Conservation (phyloP, 164 flowering plant species). For the Tetrastigma voinierianum region DNA sequence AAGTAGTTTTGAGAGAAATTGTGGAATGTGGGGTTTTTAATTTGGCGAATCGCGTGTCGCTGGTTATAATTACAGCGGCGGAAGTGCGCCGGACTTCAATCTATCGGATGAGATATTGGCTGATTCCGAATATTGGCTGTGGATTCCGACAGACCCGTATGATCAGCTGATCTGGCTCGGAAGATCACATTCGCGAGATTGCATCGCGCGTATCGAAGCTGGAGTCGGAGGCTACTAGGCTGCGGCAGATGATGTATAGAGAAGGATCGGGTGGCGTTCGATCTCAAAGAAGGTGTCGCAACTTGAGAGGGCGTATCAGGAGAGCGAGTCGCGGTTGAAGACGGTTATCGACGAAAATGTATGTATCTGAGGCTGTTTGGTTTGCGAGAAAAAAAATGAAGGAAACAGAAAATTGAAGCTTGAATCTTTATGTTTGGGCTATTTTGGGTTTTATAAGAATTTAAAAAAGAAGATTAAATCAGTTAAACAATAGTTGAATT, state of each 20-base stretch:
- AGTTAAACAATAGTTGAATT: no score
- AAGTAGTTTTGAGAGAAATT: not conserved
- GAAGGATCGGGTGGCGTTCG: conserved; percentile 56
- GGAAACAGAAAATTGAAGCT: no score
- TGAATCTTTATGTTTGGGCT: no score
- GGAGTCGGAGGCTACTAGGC: conserved; percentile 49
- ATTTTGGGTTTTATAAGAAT: no score
- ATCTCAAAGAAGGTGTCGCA: conserved; percentile 49
- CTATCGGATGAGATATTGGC: conserved; percentile 72
- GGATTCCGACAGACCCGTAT: conserved; percentile 87
- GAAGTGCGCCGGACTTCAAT: conserved; percentile 49
- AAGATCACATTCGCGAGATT: conserved; percentile 90
- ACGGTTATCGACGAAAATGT: conserved; percentile 71
- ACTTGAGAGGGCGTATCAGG: conserved; percentile 40
- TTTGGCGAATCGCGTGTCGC: conserved; percentile 24
- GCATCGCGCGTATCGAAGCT: conserved; percentile 91
- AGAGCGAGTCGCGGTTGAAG: conserved; percentile 48
- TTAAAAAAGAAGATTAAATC: no score
- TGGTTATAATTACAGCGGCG: conserved; percentile 22
- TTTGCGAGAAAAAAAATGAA: no score
- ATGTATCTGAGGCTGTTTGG: not conserved
- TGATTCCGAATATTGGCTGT: no score
- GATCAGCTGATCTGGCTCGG: conserved; percentile 88
- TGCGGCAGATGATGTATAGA: conserved; percentile 58
- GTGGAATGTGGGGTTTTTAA: not conserved